Base-by-base conservation (phyloP, 352 stramenopile species). In the Phytophthora cactorum region DNA sequence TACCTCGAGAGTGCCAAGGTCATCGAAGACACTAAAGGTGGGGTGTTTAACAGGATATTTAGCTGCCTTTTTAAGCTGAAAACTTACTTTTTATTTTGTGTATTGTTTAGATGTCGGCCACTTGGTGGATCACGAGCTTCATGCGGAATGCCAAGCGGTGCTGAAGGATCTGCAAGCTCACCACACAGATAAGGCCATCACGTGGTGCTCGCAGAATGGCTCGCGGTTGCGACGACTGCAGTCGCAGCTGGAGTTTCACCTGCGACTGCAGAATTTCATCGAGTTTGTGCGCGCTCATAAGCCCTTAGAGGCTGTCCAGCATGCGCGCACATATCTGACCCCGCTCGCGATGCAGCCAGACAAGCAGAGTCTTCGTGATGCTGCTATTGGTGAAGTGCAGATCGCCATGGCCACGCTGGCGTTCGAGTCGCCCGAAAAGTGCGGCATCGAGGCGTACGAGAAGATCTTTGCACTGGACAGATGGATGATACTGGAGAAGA, bases 231-330 rank as follows among this genome's bases (percentile, higher is more conserved):
- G 87, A 41, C 85, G 87, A 14, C 58, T 95, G 14, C 79, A 87
- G 52, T 93, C 87, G 5, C 70, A 66, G 17, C 47, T 95, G n/a
- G 84, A 93, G 54, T 92, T 95, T 39, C 81, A 83, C 8, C 49
- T 95, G 32, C 76, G 87, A 7, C 53, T 93, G 29, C 87, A 95
- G 62, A 82, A 89, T 57, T 91, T 93, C 62, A 70, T 95, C 22
- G 87, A 93, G 60, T 69, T 89, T n/a, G 83, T 93, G n/a, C 87
- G 87, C 50, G 75, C 76, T 3, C 76, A 77, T 52, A 86, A 92
- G 59, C 79, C 79, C 9, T 66, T 93, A n/a, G 79, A 91, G 22
- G 87, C 87, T 22, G 78, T 95, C 12, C 63, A 90, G 34, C 91
- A 93, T 31, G 87, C 87, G 4, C 87, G 84, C 55, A 39, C 71